Evolutionary conservation across 1,284 basidiomycete genomes (phyloP).

Genomic region (Cryptococcus maquisensis): DNA sequence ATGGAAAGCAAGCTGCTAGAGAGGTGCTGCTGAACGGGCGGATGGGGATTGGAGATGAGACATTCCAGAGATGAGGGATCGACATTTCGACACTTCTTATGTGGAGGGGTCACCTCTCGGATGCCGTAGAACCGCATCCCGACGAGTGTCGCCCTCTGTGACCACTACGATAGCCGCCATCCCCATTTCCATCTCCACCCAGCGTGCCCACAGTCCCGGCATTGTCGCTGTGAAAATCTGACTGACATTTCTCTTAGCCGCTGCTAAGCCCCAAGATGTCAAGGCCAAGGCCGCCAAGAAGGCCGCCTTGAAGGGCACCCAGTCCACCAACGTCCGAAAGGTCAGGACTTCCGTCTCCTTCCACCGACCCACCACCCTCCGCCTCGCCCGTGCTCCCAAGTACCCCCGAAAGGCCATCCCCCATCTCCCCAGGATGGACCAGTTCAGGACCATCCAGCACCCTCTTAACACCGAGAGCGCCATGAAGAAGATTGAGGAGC

Average conservation of each 20-base stretch:
- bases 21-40: not conserved
- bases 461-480: slow-evolving; percentile 58
- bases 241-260: slow-evolving; percentile 21
- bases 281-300: slow-evolving; percentile 96
- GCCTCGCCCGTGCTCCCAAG: slow-evolving; percentile 75
- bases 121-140: no score
- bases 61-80: no score
- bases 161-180: no score
- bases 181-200: not conserved
- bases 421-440: slow-evolving; percentile 95
- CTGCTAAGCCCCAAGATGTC: slow-evolving; percentile 54
- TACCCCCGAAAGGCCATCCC: slow-evolving; percentile 93
- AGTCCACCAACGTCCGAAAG: slow-evolving; percentile 75
- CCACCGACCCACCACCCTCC: slow-evolving; percentile 94
- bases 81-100: no score
- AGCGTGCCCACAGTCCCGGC: not conserved
- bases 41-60: no score
- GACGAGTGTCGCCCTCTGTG: no score
- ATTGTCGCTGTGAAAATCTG: not conserved
- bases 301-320: slow-evolving; percentile 84
- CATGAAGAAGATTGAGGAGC: slow-evolving; percentile 93
- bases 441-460: slow-evolving; percentile 87
- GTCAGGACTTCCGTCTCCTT: slow-evolving; percentile 82
- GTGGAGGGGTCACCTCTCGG: no score
- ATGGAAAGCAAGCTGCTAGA: not conserved